phyloP scores from a whole-genome alignment of 352 stramenopile genomes.

The Phytophthora constricta region DNA sequence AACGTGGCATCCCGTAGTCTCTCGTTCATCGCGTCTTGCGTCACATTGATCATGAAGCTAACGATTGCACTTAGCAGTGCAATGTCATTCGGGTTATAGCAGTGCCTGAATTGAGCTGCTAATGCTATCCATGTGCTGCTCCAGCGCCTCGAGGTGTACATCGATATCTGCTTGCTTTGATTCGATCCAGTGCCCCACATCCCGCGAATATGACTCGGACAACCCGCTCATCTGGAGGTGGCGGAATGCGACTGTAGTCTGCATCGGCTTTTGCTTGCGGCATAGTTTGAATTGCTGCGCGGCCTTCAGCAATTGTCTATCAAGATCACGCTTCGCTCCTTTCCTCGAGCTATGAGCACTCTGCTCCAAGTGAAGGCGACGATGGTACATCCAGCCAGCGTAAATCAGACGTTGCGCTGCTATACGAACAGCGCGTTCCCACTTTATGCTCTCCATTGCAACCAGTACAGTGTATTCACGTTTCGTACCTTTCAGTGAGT shows the following conservation, averaged over 20 bases:
- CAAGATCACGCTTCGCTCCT: too few relatives aligned
- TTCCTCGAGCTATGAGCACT: constrained; percentile 6
- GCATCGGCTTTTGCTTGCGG: constrained; percentile 38
- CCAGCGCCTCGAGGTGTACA: constrained; percentile 20
- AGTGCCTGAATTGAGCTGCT: constrained; percentile 17
- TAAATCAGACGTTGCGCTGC: constrained; percentile 44
- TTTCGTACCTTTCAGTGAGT: constrained; percentile 65
- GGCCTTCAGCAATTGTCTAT: constrained; percentile 21
- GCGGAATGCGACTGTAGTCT: constrained; percentile 20
- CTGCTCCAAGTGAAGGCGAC: background rate
- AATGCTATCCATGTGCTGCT: constrained; percentile 19
- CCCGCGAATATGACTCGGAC: constrained; percentile 8
- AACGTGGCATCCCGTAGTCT: background rate
- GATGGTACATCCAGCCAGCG: constrained; percentile 42
- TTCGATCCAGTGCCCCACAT: constrained; percentile 15
- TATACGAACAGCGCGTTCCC: constrained; percentile 40
- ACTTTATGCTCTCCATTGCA: constrained; percentile 51
- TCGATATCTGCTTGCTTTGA: constrained; percentile 4
- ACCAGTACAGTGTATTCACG: constrained; percentile 56
- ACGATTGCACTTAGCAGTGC: too few relatives aligned
- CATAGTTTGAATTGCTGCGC: constrained; percentile 40
- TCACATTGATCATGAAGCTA: too few relatives aligned
- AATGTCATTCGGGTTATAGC: too few relatives aligned
- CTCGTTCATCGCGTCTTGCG: too few relatives aligned
- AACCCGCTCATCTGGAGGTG: constrained; percentile 17